Percentiles rank a stretch among this genome's conserved stretches.
Conservation (phyloP, 1,284 basidiomycete genomes). For the Moesziomyces sp. region DNA sequence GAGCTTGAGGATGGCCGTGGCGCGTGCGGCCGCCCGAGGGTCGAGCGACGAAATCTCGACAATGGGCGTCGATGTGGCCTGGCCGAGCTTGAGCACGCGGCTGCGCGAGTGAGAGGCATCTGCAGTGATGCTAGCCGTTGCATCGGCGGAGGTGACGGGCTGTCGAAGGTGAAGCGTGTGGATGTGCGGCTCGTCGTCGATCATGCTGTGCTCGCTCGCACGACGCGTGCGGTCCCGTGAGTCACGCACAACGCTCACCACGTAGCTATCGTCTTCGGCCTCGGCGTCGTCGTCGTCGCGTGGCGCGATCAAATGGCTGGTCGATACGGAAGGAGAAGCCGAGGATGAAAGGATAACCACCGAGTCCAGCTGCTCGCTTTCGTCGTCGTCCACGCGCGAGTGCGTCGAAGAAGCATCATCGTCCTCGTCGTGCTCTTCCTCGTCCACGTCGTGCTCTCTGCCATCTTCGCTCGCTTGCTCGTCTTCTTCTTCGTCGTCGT, state of each 20-base stretch:
- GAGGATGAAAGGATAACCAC: conserved; percentile 18
- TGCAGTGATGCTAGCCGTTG: conserved; percentile 1
- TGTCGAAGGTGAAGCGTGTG: conserved; percentile 43
- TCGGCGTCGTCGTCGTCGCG: not conserved
- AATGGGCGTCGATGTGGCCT: conserved; percentile 51
- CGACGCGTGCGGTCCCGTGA: conserved; percentile 18
- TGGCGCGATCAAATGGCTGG: not conserved
- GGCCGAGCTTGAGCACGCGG: conserved; percentile 53
- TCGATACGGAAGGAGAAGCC: conserved; percentile 6
- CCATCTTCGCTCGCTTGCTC: conserved; percentile 2
- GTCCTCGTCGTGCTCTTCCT: conserved; percentile 4
- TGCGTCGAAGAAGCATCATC: conserved; percentile 7
- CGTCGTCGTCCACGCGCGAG: conserved; percentile 20
- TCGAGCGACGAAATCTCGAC: conserved; percentile 60
- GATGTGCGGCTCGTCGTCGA: conserved; percentile 26
- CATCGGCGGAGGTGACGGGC: conserved; percentile 6
- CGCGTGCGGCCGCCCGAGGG: conserved; percentile 54
- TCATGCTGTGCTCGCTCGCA: conserved; percentile 13
- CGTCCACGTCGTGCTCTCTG: not conserved
- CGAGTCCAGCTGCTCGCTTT: conserved; percentile 15
- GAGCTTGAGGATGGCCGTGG: conserved; percentile 61
- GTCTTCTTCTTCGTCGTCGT: conserved; percentile 7
- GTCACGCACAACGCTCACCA: conserved; percentile 26
- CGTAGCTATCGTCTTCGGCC: conserved; percentile 6
- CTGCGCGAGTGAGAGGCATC: conserved; percentile 43